These are phyloP conservation scores for Catunica adiposa DNA, from an alignment of 2,329 filamentous ascomycete species.

Conservation along the genomic window DNA sequence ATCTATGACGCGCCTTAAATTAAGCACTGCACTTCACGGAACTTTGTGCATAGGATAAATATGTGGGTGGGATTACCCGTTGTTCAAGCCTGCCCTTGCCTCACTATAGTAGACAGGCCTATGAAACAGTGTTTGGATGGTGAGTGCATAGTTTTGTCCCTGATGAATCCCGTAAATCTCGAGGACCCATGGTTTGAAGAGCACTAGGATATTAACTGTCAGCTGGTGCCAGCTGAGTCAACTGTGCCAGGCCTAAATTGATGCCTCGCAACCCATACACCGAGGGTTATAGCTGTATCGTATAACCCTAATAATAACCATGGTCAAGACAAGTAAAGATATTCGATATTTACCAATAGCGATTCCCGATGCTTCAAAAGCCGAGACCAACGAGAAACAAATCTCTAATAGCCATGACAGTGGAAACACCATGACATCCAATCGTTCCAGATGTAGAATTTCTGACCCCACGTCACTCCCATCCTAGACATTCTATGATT, in stretches of 20 bases:
- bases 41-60: neutral
- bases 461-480: neutral
- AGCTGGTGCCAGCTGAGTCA: neutral
- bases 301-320: neutral
- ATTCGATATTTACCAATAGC: no score
- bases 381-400: no score
- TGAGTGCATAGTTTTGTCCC: neutral
- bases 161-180: neutral
- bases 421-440: no score
- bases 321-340: neutral
- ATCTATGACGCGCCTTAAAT: neutral
- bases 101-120: neutral
- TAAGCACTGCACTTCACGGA: neutral
- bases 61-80: neutral
- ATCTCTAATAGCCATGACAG: no score
- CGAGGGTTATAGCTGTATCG: no score
- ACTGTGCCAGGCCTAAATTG: neutral
- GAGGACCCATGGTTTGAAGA: neutral
- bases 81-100: neutral
- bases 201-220: neutral
- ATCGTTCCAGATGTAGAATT: neutral
- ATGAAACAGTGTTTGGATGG: neutral
- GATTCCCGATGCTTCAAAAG: no score
- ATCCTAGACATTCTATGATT: neutral
- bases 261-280: no score